A percentile compares a stretch with the other conserved stretches of the same genome.
phyloP scores from a whole-genome alignment of 495 filamentous ascomycete genomes.

The Oleoguttula mirabilis region DNA sequence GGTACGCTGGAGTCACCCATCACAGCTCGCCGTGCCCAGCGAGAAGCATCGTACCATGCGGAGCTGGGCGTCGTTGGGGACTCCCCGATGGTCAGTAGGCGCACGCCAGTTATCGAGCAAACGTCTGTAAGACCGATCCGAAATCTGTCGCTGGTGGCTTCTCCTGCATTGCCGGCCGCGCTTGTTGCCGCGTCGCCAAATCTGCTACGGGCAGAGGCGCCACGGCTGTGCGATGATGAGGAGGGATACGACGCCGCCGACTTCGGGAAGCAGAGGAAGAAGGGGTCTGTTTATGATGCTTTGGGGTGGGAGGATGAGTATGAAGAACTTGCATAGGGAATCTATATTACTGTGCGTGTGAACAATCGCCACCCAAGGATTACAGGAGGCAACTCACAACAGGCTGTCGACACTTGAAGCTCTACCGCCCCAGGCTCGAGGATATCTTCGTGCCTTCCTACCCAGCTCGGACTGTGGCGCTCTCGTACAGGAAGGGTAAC shows the following conservation, averaged over 20 bases:
- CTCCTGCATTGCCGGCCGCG: not conserved
- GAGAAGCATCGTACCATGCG: too few species aligned
- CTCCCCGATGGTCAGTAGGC: too few species aligned
- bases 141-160: not conserved
- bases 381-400: too few species aligned
- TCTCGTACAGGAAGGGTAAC: too few species aligned
- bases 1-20: slow-evolving; percentile 12
- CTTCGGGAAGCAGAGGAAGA: slow-evolving; percentile 20
- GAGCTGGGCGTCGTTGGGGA: too few species aligned
- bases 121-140: slow-evolving; percentile 12
- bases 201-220: slow-evolving; percentile 6
- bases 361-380: too few species aligned
- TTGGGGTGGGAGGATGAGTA: slow-evolving; percentile 1
- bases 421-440: too few species aligned
- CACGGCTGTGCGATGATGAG: slow-evolving; percentile 11
- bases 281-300: slow-evolving; percentile 56
- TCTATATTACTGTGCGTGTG: too few species aligned
- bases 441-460: too few species aligned
- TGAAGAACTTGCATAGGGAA: slow-evolving; percentile 1
- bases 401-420: too few species aligned
- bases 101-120: not conserved
- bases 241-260: slow-evolving; percentile 18
- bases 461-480: too few species aligned
- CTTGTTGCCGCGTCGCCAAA: slow-evolving; percentile 6
- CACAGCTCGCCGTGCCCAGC: too few species aligned